A percentile compares a stretch with the other conserved stretches of the same genome.
These are phyloP conservation scores for Aspergillus sp. DNA, from an alignment of 2,329 filamentous ascomycete genomes.

Conservation along the genomic window DNA sequence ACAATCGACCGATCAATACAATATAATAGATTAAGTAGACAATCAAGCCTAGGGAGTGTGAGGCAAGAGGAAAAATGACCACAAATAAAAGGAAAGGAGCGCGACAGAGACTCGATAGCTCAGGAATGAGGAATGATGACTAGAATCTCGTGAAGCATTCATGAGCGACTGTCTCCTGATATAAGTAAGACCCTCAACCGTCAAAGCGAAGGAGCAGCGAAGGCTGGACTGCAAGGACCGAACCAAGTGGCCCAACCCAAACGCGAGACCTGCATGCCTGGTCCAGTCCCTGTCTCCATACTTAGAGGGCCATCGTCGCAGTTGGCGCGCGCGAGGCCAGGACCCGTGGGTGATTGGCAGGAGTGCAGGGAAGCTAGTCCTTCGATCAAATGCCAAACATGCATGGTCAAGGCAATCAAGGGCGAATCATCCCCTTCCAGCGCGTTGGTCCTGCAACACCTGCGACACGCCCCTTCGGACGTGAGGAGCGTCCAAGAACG, in stretches of 20 bases:
- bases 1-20: slow-evolving; percentile 6
- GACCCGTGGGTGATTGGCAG: slow-evolving; percentile 14
- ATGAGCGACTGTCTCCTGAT: slow-evolving; percentile 15
- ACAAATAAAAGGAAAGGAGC: slow-evolving; percentile 19
- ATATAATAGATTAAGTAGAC: slow-evolving; percentile 6
- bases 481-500: not conserved
- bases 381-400: slow-evolving; percentile 15
- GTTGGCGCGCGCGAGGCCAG: slow-evolving; percentile 14
- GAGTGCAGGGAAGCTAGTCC: slow-evolving; percentile 4
- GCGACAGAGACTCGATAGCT: slow-evolving; percentile 19
- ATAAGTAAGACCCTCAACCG: slow-evolving; percentile 12
- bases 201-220: slow-evolving; percentile 4
- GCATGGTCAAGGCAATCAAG: slow-evolving; percentile 11
- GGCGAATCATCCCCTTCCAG: slow-evolving; percentile 15
- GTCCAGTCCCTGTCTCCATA: slow-evolving; percentile 11
- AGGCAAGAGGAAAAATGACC: slow-evolving; percentile 15
- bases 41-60: slow-evolving; percentile 15
- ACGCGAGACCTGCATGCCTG: slow-evolving; percentile 14
- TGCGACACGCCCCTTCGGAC: slow-evolving; percentile 5
- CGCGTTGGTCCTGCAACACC: slow-evolving; percentile 12
- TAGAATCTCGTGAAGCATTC: slow-evolving; percentile 14
- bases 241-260: slow-evolving; percentile 8
- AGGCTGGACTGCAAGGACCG: slow-evolving; percentile 16
- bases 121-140: slow-evolving; percentile 11
- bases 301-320: slow-evolving; percentile 11